A percentile compares a stretch with the other conserved stretches of the same genome.
Evolutionary conservation across 208 protist species (phyloP).

Genomic region (Willaertia magna): DNA sequence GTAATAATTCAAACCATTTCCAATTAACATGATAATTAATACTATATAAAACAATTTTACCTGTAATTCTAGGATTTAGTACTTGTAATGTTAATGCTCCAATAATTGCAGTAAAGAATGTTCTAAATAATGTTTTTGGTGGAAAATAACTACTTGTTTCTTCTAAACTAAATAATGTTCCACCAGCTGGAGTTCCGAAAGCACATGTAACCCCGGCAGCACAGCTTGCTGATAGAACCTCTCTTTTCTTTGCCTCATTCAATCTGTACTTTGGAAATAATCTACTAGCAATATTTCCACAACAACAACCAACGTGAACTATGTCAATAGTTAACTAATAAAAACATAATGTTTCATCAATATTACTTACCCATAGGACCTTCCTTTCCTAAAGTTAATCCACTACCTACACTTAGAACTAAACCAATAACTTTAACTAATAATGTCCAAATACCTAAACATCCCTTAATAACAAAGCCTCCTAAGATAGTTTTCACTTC

Average conservation of each 20-base stretch:
- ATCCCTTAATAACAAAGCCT: constrained; percentile 35
- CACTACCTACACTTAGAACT: constrained; percentile 65
- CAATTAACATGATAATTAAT: not conserved
- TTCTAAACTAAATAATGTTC: constrained; percentile 86
- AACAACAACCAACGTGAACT: not conserved
- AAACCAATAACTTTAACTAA: constrained; percentile 60
- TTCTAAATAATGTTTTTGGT: constrained; percentile 65
- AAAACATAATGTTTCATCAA: not conserved
- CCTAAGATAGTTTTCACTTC: constrained; percentile 71
- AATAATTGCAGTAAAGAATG: constrained; percentile 78
- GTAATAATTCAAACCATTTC: not conserved
- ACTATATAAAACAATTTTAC: not conserved
- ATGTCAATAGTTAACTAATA: too few relatives aligned
- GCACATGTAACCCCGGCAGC: constrained; percentile 80
- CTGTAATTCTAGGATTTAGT: not conserved
- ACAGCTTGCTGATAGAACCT: constrained; percentile 79
- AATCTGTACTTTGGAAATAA: constrained; percentile 64
- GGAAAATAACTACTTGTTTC: constrained; percentile 79
- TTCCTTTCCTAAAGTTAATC: constrained; percentile 33
- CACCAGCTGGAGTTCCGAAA: constrained; percentile 86
- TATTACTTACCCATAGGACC: not conserved
- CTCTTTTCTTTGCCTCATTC: constrained; percentile 61
- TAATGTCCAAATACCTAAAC: constrained; percentile 47
- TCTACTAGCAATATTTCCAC: constrained; percentile 36
- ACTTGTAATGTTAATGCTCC: constrained; percentile 25